Percentiles rank a stretch among this genome's conserved stretches.
Evolutionary conservation across 805 yeast genomes (phyloP).

Genomic region (Saccharomycopsis babjevae): DNA sequence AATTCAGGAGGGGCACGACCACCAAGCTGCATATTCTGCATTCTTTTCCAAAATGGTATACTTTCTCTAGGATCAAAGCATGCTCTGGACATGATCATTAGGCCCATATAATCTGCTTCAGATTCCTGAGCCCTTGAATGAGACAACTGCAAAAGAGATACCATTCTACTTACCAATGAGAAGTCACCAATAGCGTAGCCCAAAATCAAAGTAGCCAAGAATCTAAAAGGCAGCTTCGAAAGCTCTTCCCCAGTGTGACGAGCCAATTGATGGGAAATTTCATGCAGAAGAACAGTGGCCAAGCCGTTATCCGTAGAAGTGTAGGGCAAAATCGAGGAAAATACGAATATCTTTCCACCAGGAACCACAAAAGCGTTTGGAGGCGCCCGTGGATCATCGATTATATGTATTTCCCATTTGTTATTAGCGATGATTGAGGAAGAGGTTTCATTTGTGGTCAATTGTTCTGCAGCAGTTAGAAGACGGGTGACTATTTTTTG

Average conservation of each 20-base stretch:
- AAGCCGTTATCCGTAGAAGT: conserved; percentile 79
- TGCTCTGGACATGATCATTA: conserved; percentile 83
- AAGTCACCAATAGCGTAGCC: neutral
- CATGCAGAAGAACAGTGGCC: conserved; percentile 93
- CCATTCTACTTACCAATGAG: neutral
- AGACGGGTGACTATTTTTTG: conserved; percentile 53
- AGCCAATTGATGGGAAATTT: conserved; percentile 88
- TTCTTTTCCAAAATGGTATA: conserved; percentile 56
- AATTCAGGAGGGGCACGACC: conserved; percentile 41
- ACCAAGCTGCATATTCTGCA: conserved; percentile 24
- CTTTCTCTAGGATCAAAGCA: conserved; percentile 78
- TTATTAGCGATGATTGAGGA: conserved; percentile 25
- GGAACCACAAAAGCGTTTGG: conserved; percentile 97
- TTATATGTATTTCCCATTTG: conserved; percentile 77
- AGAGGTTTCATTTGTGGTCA: conserved; percentile 20
- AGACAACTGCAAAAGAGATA: neutral
- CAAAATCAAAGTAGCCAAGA: conserved; percentile 40
- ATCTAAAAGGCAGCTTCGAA: conserved; percentile 58
- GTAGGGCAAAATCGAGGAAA: conserved; percentile 65
- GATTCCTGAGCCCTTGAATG: conserved; percentile 81
- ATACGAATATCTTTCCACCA: conserved; percentile 91
- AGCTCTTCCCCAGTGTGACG: conserved; percentile 82
- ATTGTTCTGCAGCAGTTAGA: conserved; percentile 44
- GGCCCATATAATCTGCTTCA: conserved; percentile 92
- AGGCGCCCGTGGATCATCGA: conserved; percentile 57